Evolutionary conservation across 129 eudicot genomes (phyloP), one percentile per base, ranked within the genome.

Genomic region (Centrapalus pauciflorus): DNA sequence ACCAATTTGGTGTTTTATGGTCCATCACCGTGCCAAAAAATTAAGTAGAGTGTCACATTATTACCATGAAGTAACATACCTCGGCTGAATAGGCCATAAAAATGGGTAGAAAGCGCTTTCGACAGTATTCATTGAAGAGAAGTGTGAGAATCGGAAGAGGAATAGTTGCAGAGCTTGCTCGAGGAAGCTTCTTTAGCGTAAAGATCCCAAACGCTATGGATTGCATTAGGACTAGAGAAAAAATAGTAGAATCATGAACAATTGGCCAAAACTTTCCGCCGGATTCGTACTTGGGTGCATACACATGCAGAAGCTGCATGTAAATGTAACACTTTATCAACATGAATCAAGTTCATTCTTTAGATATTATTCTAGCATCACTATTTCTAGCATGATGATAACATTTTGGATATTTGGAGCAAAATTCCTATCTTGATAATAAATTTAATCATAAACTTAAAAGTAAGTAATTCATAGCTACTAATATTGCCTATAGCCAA

Each of bases 181-280:
- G n/a, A 7, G 81, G 74, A 70, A 81, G 79, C 78, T 84, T 73
- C 74, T 84, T 87, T 37, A 76, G 45, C 33, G 79, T 76, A 67
- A 87, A 87, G 56, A 81, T 79, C 6, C 90, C 95, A 55, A 87
- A 33, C 7, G 95, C 95, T 65, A 87, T 84, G 65, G 72, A 74
- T 45, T 87, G 95, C 90, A 84, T 87, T 40, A 87, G 32, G 20
- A 87, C 79, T 57, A 87, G 79, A 28, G 95, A 84, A 65, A 87
- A 87, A 28, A 87, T 84, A 68, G 78, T 81, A 25, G 87, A 65
- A 74, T 87, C 84, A 60, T 87, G 95, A 54, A 79, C 90, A 61
- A 76, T 45, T 4, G 95, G 95, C 95, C 95, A 87, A 55, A 74
- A 84, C 37, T 56, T 81, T 61, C 95, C 95, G 13, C 71, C 90